phyloP scores from a whole-genome alignment of 441 rosid genomes.

The Breynia disticha region DNA sequence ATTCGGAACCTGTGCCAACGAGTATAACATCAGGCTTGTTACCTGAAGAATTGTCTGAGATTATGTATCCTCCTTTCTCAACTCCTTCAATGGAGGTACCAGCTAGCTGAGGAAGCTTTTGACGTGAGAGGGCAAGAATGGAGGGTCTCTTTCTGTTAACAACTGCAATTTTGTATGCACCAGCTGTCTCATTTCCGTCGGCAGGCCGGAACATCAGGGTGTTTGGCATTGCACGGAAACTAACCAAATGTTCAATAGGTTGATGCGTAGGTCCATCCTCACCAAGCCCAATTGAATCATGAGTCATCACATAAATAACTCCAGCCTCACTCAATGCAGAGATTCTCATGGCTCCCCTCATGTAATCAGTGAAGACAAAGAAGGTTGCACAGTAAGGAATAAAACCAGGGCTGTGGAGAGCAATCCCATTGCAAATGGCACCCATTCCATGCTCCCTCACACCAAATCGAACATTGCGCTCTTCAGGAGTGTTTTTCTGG shows the following conservation, averaged over 20 bases:
- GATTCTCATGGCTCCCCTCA: conserved; percentile 63
- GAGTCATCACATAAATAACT: conserved; percentile 70
- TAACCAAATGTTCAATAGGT: conserved; percentile 69
- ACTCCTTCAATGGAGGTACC: conserved; percentile 82
- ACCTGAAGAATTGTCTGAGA: conserved; percentile 71
- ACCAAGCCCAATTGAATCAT: conserved; percentile 77
- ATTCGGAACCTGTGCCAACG: conserved; percentile 82
- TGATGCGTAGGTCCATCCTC: conserved; percentile 84
- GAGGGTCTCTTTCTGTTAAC: conserved; percentile 68
- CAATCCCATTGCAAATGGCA: conserved; percentile 78
- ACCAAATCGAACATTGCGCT: conserved; percentile 75
- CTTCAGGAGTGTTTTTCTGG: conserved; percentile 77
- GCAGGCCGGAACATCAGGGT: conserved; percentile 66
- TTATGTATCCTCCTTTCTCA: conserved; percentile 64
- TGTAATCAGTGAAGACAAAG: conserved; percentile 93
- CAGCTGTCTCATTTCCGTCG: conserved; percentile 73
- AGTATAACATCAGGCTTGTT: conserved; percentile 73
- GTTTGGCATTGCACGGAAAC: conserved; percentile 81
- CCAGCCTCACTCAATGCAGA: conserved; percentile 54
- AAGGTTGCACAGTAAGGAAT: conserved; percentile 85
- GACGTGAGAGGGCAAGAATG: conserved; percentile 71
- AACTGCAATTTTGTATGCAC: conserved; percentile 60
- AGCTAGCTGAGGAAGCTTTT: conserved; percentile 63
- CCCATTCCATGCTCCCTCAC: conserved; percentile 93
- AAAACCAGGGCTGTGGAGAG: conserved; percentile 68